Evolutionary conservation across 371 early-diverging fungal genomes (phyloP), one percentile per base, ranked within the genome.

Genomic region (Chytridiales sp.): DNA sequence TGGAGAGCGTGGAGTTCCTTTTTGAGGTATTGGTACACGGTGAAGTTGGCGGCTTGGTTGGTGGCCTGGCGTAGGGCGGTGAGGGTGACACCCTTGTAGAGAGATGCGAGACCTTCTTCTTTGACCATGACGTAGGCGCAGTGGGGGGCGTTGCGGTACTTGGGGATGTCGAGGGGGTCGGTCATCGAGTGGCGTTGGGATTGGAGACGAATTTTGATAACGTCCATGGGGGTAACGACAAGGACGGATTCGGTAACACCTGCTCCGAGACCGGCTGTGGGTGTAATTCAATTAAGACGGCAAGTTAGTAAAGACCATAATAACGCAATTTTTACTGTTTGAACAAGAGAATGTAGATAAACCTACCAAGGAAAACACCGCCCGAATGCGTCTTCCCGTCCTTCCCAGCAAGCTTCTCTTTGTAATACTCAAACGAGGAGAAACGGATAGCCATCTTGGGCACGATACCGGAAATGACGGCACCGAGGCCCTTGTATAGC

Each of bases 381-480:
- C 69, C 67, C 15, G 89, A 87, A 63, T 81, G 76, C 13, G 86
- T 86, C 19, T 79, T 77, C 39, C 92, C 92, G 19, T 79, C 76
- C 3, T 75, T 68, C 74, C 88, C 83, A 27, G 91, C 88, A 72
- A 95, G 64, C 66, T 73, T 69, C n/a, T 80, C 75, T 79, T 97
- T 97, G 83, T 92, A 97, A 46, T 81, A 76, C 73, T 97, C 97
- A 70, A 97, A 97, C 53, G 93, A 93, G 17, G 91, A 88, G 81
- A 97, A 97, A 30, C 98, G 87, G 64, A 97, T 97, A 32, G 97
- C 95, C 96, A 96, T 96, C 82, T 97, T 97, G 59, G 98, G 98
- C 8, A 97, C 95, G 66, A 97, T 97, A 57, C 97, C 97, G 13
- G 92, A 78, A n/a, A 94, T 90, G 13, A 97, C 97, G 19, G 98